Conservation (phyloP, 225 moss, liverwort and hornwort genomes). For the Pseudisothecium myosuroides region DNA sequence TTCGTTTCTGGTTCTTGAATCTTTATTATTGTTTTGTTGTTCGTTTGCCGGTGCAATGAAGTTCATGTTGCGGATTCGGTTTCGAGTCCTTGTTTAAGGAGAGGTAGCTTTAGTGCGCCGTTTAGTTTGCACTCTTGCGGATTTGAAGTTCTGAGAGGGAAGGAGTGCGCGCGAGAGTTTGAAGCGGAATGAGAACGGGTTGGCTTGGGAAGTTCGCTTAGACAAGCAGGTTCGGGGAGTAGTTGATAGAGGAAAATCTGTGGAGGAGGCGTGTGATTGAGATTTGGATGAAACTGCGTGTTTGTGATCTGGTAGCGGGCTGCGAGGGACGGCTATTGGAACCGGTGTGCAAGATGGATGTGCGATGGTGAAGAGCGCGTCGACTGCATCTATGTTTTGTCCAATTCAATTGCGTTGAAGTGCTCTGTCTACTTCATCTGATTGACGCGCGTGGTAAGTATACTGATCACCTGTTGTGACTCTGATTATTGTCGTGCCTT, state of each 20-base stretch:
- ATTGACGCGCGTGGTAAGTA: not conserved
- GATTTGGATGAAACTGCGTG: not conserved
- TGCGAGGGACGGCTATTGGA: not conserved
- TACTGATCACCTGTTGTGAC: not conserved
- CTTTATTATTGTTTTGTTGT: not conserved
- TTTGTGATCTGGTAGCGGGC: not conserved
- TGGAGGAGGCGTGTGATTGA: not conserved
- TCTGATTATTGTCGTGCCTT: not conserved
- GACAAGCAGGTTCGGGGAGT: not conserved
- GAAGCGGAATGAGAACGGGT: not conserved
- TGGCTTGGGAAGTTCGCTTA: not conserved
- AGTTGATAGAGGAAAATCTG: not conserved
- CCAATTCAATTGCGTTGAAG: not conserved
- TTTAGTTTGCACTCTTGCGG: not conserved
- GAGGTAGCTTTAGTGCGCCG: not conserved
- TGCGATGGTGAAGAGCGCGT: not conserved
- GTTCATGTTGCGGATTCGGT: not conserved
- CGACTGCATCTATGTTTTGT: not conserved
- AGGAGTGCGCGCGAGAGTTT: not conserved
- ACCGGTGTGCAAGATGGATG: not conserved
- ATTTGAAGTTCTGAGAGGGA: not conserved
- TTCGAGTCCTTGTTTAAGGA: not conserved
- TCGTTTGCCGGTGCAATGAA: not conserved
- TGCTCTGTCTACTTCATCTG: not conserved
- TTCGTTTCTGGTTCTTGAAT: not conserved